Conservation (phyloP, 345 rosid genomes). For the Gossypium arboreum region DNA sequence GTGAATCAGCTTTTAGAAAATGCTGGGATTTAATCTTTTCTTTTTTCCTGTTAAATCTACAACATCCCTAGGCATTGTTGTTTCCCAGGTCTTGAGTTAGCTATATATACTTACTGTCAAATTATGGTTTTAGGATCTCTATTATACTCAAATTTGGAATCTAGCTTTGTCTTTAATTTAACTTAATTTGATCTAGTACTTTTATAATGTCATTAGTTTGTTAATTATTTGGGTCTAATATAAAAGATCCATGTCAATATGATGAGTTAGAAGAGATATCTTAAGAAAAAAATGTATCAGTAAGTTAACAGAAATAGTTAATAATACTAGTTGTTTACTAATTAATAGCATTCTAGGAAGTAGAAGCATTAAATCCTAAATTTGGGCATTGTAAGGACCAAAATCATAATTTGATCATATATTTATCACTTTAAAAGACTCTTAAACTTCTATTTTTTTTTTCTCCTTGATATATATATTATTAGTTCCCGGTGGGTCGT, state of each 20-base stretch:
- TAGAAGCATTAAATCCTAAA: background rate
- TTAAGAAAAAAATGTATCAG: background rate
- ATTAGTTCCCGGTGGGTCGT: constrained; percentile 75
- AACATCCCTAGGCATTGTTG: too few species aligned
- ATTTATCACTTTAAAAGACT: background rate
- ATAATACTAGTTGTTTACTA: too few species aligned
- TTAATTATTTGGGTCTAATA: background rate
- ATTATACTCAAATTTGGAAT: background rate
- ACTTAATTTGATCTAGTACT: background rate
- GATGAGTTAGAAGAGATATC: background rate
- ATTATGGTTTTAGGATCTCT: background rate
- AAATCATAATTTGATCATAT: too few species aligned
- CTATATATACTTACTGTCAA: too few species aligned
- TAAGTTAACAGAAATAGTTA: background rate
- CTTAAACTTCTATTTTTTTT: background rate
- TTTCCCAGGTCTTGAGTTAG: too few species aligned
- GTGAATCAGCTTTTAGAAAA: background rate
- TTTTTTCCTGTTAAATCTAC: too few species aligned
- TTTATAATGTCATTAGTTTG: background rate
- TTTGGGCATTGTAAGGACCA: background rate
- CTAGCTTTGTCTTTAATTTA: too few species aligned
- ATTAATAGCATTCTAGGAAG: too few species aligned
- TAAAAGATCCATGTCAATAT: background rate
- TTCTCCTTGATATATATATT: background rate
- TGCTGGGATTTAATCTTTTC: background rate